Evolutionary conservation across 371 early-diverging fungal species (phyloP), one percentile per base, ranked within the genome.

Genomic region (Dinochytrium kinnereticum): DNA sequence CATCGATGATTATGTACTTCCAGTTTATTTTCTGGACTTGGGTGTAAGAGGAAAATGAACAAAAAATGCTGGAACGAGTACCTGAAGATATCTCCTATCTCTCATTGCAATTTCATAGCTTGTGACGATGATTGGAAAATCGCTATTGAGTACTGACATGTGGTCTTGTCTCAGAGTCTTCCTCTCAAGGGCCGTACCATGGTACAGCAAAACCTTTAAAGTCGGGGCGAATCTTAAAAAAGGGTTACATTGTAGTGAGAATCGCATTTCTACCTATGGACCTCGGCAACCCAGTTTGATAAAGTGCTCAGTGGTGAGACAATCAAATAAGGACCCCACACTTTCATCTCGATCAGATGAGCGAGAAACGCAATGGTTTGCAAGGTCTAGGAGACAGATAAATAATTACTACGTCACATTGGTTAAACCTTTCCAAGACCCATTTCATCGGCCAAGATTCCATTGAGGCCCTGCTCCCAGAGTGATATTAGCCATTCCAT

Each of bases 401-500:
- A 15, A 26, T 21, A 53, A 26, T 5, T 26, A 36, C 10, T 13
- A 26, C 28, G 24, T 15, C 36, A 68, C 55, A 50, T 24, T 24
- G 7, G 49, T n/a, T 28, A 59, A 75, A 90, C 90, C 86, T 96
- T 96, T 71, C 95, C 96, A 31, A 99, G 86, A 57, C 98, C 99
- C 98, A 99, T 98, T 78, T 99, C 98, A 82, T 99, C 83, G 13
- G 99, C 99, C 51, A 99, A 81, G 76, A 99, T 99, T 36, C 99
- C 97, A 77, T 99, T 99, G 33, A 99, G 87, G 34, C 98, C 97
- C 78, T 97, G 96, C 70, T 98, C 96, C 87, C 96, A 98, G 30
- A 99, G 85, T 74, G 94, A 95, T 38, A 96, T 92, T 73, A 99
- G 86, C 99, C 99, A 99, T 81, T 99, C 97, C 40, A 99, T 89